Percentiles rank a stretch among this genome's conserved stretches.
Evolutionary conservation across 108 stramenopile genomes (phyloP).

Genomic region (Cylindrotheca fusiformis): DNA sequence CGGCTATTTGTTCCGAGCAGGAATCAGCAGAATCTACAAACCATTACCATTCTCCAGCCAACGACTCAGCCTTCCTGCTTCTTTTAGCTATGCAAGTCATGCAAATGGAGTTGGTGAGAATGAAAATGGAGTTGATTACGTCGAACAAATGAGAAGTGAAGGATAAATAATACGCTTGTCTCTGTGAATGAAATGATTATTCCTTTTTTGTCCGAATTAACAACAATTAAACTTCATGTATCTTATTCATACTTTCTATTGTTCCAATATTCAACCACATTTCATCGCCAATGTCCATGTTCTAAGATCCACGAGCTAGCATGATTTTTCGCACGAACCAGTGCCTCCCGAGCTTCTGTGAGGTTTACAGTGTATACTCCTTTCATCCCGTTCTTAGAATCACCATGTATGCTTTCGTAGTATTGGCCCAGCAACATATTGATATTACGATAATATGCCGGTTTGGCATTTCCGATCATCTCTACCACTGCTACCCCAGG

Average conservation of each 20-base stretch:
- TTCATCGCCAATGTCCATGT: background rate
- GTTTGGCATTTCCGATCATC: background rate
- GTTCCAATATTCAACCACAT: too few species aligned
- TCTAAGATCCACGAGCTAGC: background rate
- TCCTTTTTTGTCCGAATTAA: background rate
- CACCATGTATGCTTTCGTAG: background rate
- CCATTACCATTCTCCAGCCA: slow-evolving; percentile 38
- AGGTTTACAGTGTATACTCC: background rate
- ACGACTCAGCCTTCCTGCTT: slow-evolving; percentile 29
- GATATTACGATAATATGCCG: background rate
- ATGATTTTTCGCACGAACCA: background rate
- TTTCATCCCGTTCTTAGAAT: background rate
- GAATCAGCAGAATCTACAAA: slow-evolving; percentile 50
- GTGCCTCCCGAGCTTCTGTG: background rate
- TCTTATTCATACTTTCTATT: background rate
- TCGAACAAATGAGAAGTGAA: background rate
- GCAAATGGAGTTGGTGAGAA: slow-evolving; percentile 3
- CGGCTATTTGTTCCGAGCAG: slow-evolving; percentile 42
- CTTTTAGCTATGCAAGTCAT: slow-evolving; percentile 34
- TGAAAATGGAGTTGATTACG: background rate
- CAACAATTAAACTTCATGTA: background rate
- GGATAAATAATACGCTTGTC: background rate
- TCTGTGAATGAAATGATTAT: too few species aligned
- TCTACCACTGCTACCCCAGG: background rate
- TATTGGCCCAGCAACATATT: background rate